Evolutionary conservation across 176 grass and related monocot species (phyloP).

Genomic region (Raddia distichophylla): DNA sequence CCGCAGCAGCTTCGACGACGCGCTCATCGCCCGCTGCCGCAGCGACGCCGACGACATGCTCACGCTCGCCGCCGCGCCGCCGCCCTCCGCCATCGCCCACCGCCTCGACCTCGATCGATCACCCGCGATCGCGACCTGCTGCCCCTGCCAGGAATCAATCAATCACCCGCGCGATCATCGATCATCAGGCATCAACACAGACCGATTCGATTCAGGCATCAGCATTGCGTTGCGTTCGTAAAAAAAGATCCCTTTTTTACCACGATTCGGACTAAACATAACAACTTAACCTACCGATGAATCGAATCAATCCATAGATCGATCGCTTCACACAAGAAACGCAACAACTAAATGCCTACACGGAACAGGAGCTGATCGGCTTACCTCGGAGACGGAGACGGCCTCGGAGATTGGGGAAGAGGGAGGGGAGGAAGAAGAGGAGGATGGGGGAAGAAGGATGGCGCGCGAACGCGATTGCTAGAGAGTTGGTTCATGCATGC

Average conservation of each 20-base stretch:
- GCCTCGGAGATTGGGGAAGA: conserved; percentile 19
- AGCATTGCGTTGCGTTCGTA: not conserved
- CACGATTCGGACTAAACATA: not conserved
- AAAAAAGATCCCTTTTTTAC: not conserved
- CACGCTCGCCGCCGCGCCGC: conserved; percentile 16
- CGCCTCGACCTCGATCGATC: too few species aligned
- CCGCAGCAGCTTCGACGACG: conserved; percentile 85
- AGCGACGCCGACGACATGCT: conserved; percentile 48
- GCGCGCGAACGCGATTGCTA: not conserved
- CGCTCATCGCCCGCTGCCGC: conserved; percentile 74
- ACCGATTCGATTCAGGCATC: too few species aligned
- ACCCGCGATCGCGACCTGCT: too few species aligned
- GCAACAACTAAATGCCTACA: not conserved
- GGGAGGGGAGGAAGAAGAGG: not conserved
- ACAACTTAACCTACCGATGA: too few species aligned
- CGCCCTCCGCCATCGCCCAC: not conserved
- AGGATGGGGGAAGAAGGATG: conserved; percentile 3
- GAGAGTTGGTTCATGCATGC: conserved; percentile 40
- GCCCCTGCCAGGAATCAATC: too few species aligned
- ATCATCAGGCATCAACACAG: too few species aligned
- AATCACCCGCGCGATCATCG: too few species aligned
- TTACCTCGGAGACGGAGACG: conserved; percentile 31
- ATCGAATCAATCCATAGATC: not conserved
- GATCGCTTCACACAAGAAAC: not conserved
- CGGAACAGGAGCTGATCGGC: not conserved